These are phyloP conservation scores for Adansonia digitata DNA, from an alignment of 345 rosid genomes.

Conservation along the genomic window DNA sequence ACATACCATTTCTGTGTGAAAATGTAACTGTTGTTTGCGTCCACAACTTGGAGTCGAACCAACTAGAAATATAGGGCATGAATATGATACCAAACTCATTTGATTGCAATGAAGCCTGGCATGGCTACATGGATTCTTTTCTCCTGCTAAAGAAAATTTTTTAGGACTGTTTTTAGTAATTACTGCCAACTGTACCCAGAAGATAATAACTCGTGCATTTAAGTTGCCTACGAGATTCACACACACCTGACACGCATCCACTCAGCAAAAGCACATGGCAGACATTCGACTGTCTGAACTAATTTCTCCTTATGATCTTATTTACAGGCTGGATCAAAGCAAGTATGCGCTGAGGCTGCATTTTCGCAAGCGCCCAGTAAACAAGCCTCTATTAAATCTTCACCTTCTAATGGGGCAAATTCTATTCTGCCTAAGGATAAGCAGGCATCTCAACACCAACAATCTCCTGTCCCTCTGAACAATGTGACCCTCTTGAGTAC, in stretches of 20 bases:
- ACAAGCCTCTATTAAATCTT: constrained; percentile 30
- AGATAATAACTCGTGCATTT: neutral
- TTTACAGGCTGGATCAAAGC: constrained; percentile 66
- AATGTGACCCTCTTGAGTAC: constrained; percentile 9
- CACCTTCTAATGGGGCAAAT: constrained; percentile 38
- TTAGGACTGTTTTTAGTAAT: too few relatives aligned
- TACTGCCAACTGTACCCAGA: neutral
- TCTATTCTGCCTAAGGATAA: constrained; percentile 14
- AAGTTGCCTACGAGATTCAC: neutral
- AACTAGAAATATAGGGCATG: neutral
- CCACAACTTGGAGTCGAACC: neutral
- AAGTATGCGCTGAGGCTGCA: constrained; percentile 33
- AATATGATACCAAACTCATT: neutral
- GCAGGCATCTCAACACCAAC: constrained; percentile 31
- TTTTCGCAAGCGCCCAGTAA: constrained; percentile 31
- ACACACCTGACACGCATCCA: neutral
- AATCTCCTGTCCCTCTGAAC: constrained; percentile 25
- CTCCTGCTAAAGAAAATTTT: neutral
- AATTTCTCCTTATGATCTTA: too few relatives aligned
- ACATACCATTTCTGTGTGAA: neutral
- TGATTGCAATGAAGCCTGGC: neutral
- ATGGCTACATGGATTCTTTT: neutral
- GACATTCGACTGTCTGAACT: too few relatives aligned
- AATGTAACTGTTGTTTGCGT: neutral
- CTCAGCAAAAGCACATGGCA: too few relatives aligned